phyloP scores from a whole-genome alignment of 75 land plant species.

The Picea sitchensis region DNA sequence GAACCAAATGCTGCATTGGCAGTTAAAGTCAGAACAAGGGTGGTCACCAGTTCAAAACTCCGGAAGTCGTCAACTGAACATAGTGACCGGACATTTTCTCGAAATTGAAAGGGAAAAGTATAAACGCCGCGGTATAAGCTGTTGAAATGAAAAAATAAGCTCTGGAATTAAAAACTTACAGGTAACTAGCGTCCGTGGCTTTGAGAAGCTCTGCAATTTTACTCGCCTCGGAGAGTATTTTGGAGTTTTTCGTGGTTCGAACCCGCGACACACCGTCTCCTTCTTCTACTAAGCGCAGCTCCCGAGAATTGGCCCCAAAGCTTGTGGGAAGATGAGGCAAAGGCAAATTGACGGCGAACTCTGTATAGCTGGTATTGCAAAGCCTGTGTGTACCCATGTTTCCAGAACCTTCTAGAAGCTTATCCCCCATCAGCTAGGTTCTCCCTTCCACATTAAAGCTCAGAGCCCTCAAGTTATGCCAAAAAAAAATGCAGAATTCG shows the following conservation, averaged over 20 bases:
- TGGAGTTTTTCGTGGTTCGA: background rate
- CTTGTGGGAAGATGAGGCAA: constrained; percentile 1
- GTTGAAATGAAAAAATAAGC: background rate
- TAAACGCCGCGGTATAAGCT: background rate
- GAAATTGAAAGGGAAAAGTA: background rate
- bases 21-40: background rate
- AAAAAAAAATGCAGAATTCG: background rate
- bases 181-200: constrained; percentile 2
- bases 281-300: background rate
- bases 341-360: background rate
- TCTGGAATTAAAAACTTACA: background rate
- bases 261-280: background rate
- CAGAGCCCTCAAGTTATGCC: background rate
- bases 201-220: constrained; percentile 12
- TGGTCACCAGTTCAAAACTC: background rate
- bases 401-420: background rate
- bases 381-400: background rate
- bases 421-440: background rate
- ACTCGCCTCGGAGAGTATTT: background rate
- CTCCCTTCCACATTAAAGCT: background rate
- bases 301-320: constrained; percentile 5
- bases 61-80: background rate
- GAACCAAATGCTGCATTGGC: too few relatives aligned
- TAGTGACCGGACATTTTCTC: background rate
- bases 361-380: constrained; percentile 3